Evolutionary conservation across 768 basidiomycete species (phyloP).

Genomic region (Mycena metata): DNA sequence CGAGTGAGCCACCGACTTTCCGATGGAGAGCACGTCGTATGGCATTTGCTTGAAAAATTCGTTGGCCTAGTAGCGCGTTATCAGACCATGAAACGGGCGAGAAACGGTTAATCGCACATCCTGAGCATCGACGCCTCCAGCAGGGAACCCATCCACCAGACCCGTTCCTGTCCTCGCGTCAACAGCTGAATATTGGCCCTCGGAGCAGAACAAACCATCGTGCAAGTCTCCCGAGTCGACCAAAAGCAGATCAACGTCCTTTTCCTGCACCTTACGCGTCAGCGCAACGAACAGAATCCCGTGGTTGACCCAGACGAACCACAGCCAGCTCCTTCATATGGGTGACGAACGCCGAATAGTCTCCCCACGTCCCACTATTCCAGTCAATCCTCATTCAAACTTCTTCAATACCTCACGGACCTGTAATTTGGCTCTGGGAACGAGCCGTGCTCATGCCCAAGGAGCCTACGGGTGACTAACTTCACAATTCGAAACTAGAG

Average conservation of each 20-base stretch:
- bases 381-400: slow-evolving; percentile 2
- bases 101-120: slow-evolving; percentile 60
- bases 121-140: slow-evolving; percentile 79
- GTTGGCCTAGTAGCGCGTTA: slow-evolving; percentile 66
- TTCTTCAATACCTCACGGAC: slow-evolving; percentile 1
- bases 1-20: slow-evolving; percentile 69
- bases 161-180: slow-evolving; percentile 69
- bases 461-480: slow-evolving; percentile 59
- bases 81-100: neutral
- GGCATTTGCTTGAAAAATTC: slow-evolving; percentile 79
- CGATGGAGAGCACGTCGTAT: slow-evolving; percentile 88
- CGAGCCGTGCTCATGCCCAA: slow-evolving; percentile 83
- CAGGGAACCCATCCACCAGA: slow-evolving; percentile 79
- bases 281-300: neutral
- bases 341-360: slow-evolving; percentile 84
- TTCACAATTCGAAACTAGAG: too few relatives aligned
- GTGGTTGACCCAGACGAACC: slow-evolving; percentile 10
- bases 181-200: neutral
- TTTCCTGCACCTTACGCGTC: slow-evolving; percentile 48
- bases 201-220: slow-evolving; percentile 59
- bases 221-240: slow-evolving; percentile 86
- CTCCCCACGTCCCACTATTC: slow-evolving; percentile 72
- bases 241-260: slow-evolving; percentile 86
- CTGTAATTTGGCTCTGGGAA: slow-evolving; percentile 84
- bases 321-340: slow-evolving; percentile 85